Percentiles rank a stretch among this genome's conserved stretches.
These are phyloP conservation scores for Aspergillus candidus DNA, from an alignment of 2,329 filamentous ascomycete species.

Conservation along the genomic window DNA sequence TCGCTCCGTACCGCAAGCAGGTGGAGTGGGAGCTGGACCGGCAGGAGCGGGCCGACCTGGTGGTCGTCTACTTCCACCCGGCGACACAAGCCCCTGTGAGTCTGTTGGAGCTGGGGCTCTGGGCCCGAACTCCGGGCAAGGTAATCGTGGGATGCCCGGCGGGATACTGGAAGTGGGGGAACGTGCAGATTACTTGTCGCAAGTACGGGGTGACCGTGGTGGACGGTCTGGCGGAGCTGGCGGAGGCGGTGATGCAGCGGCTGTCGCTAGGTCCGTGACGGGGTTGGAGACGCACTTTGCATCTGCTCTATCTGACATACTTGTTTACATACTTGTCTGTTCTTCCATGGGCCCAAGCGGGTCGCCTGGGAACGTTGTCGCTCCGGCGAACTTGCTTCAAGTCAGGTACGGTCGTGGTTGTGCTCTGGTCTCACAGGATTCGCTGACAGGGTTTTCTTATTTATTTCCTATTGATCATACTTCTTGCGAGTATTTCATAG, in stretches of 20 bases:
- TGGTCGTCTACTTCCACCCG: slow-evolving; percentile 9
- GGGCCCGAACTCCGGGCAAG: slow-evolving; percentile 4
- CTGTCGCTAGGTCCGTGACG: background rate
- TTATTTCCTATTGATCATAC: too few species aligned
- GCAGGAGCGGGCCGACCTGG: slow-evolving; percentile 6
- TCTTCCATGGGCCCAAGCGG: too few species aligned
- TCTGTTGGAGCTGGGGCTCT: slow-evolving; percentile 8
- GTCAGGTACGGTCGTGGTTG: too few species aligned
- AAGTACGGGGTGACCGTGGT: slow-evolving; percentile 6
- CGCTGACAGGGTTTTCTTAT: too few species aligned
- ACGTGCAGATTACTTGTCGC: slow-evolving; percentile 9
- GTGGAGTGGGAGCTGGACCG: slow-evolving; percentile 8
- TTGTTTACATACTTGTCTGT: too few species aligned
- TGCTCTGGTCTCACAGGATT: too few species aligned
- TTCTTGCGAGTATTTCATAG: too few species aligned
- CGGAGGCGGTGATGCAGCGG: slow-evolving; percentile 1
- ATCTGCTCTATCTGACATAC: too few species aligned
- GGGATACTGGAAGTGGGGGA: slow-evolving; percentile 12
- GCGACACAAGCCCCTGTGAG: slow-evolving; percentile 7
- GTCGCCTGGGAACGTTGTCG: too few species aligned
- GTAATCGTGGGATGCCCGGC: slow-evolving; percentile 7
- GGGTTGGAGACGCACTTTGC: too few species aligned
- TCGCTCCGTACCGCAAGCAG: slow-evolving; percentile 4
- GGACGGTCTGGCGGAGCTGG: slow-evolving; percentile 2
- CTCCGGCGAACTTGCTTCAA: too few species aligned